Evolutionary conservation across 306 rosid species (phyloP), one percentile per base, ranked within the genome.

Genomic region (Urtica urens): DNA sequence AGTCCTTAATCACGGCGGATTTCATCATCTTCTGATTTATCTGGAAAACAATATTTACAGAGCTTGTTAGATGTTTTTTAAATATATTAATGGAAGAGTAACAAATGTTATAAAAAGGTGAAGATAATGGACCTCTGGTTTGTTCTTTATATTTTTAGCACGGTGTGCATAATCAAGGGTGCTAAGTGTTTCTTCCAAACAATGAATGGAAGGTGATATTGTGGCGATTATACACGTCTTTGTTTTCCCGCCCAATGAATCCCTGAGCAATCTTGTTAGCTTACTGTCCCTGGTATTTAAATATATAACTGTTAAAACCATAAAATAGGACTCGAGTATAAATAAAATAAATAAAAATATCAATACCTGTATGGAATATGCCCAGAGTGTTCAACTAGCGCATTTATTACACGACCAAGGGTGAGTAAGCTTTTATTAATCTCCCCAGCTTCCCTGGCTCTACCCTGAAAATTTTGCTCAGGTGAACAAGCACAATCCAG

Each of bases 361-460:
- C 40, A 26, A 14, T 79, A 82, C 99, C 99, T 86, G 34, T 92
- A 92, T 38, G 99, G 99, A 53, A 86, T 81, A 67, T 92, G 99
- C 62, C 96, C 96, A 20, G 99, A 92, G 78, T 92, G 99, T 69
- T 92, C 99, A 69, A 92, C 96, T 15, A 92, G 72, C 38, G 99
- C 93, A 72, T 92, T 92, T 58, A 92, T 92, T 59, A 76, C 86
- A 49, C 99, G 94, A 38, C 99, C 99, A 62, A 92, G 99, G 28
- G 99, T 92, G 33, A 92, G 94, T 53, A 92, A 75, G 70, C 99
- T 90, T 71, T 90, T 90, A 59, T 90, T 90, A 56, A 90, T 90
- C 85, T 90, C 99, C 53, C 99, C 99, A 27, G 99, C 99, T 75
- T 92, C 99, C 75, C 99, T 86, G 50, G 99, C 99, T 78, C 99